Percentiles rank a stretch among this genome's conserved stretches.
These are phyloP conservation scores for Crucihimalaya himalaica DNA, from an alignment of 345 rosid genomes.

Conservation along the genomic window DNA sequence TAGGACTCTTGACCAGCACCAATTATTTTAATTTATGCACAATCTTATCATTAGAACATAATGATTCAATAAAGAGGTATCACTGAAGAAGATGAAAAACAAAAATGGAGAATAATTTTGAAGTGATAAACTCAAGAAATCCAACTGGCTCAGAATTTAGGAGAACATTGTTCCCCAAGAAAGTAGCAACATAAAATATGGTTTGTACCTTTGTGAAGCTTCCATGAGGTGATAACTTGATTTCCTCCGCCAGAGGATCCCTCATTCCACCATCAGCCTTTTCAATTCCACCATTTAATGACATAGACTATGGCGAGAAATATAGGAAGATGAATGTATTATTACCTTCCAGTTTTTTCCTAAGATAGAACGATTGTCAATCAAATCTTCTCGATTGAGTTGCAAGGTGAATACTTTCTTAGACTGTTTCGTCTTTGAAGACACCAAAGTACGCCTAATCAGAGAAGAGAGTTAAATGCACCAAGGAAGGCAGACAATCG, in stretches of 20 bases:
- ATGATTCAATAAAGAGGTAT: not conserved
- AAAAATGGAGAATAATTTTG: not conserved
- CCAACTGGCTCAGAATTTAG: not conserved
- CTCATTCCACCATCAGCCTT: slow-evolving; percentile 66
- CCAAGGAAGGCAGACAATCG: not conserved
- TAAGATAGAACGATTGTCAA: slow-evolving; percentile 38
- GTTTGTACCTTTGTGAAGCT: slow-evolving; percentile 53
- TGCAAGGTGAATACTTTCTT: slow-evolving; percentile 55
- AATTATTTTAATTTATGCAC: not conserved
- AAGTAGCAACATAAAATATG: not conserved
- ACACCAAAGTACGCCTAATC: slow-evolving; percentile 56
- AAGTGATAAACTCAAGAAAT: not conserved
- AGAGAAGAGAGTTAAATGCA: not conserved
- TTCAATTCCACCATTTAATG: not conserved
- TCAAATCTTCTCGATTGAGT: slow-evolving; percentile 54
- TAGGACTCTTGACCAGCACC: not conserved
- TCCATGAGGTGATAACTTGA: slow-evolving; percentile 51
- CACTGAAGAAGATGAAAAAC: not conserved
- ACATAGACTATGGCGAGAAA: not conserved
- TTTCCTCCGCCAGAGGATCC: slow-evolving; percentile 53
- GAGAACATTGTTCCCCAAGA: not conserved
- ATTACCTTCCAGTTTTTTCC: slow-evolving; percentile 57
- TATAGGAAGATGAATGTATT: not conserved
- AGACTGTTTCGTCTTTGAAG: slow-evolving; percentile 64
- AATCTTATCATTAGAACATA: not conserved